Evolutionary conservation across 768 basidiomycete genomes (phyloP).

Genomic region (Kwoniella dejecticola): DNA sequence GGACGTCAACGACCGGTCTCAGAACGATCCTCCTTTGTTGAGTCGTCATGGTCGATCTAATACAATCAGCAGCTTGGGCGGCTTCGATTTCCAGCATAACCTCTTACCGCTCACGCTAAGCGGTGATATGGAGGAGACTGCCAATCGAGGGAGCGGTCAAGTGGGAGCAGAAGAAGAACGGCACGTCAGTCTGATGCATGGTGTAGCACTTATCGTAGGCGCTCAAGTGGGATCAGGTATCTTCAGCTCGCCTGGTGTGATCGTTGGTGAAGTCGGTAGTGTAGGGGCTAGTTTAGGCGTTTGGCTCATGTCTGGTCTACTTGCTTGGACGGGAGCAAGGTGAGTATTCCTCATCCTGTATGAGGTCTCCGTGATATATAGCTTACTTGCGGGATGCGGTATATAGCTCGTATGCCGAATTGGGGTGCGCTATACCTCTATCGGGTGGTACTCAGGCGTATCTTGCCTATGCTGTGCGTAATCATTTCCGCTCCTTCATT

Average conservation of each 20-base stretch:
- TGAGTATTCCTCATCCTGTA: constrained; percentile 19
- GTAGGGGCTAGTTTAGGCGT: constrained; percentile 85
- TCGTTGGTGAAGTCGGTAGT: constrained; percentile 82
- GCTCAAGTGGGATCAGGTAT: constrained; percentile 90
- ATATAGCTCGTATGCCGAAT: constrained; percentile 80
- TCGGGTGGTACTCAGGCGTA: constrained; percentile 68
- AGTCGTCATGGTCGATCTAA: constrained; percentile 27
- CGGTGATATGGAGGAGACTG: constrained; percentile 64
- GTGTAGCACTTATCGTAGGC: constrained; percentile 83
- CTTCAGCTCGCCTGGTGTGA: constrained; percentile 90
- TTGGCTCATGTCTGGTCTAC: constrained; percentile 78
- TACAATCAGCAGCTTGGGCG: constrained; percentile 43
- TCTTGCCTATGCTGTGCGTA: constrained; percentile 77
- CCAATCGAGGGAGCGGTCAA: constrained; percentile 57
- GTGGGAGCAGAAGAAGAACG: constrained; percentile 64
- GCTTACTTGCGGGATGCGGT: not conserved
- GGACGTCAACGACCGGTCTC: constrained; percentile 58
- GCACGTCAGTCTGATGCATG: constrained; percentile 73
- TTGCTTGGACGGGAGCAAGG: constrained; percentile 89
- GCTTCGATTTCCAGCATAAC: constrained; percentile 75
- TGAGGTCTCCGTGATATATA: not conserved
- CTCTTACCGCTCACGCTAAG: constrained; percentile 76
- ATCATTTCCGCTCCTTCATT: not conserved
- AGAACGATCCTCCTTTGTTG: constrained; percentile 1
- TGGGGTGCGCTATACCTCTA: constrained; percentile 83